A percentile compares a stretch with the other conserved stretches of the same genome.
These are phyloP conservation scores for Fraxinus quadrangulata DNA, from an alignment of 257 asterid genomes.

Conservation along the genomic window DNA sequence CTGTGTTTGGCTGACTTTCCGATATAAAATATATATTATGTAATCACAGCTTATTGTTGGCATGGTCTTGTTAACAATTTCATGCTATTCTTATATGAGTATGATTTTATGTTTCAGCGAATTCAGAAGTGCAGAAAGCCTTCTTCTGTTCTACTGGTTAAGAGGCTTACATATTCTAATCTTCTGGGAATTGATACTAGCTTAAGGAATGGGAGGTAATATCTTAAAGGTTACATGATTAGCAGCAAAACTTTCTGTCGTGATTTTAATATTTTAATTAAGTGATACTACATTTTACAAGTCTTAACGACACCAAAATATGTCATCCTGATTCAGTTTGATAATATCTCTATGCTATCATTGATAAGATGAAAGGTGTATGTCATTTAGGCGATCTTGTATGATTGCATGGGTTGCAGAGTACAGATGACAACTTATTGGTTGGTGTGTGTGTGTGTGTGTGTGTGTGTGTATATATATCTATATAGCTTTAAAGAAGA, in stretches of 20 bases:
- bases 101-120: conserved; percentile 54
- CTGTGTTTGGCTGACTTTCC: conserved; percentile 12
- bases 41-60: neutral
- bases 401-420: no score
- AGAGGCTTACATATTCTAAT: conserved; percentile 66
- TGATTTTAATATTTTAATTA: neutral
- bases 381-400: neutral
- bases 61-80: conserved; percentile 20
- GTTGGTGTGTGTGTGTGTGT: neutral
- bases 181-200: conserved; percentile 73
- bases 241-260: conserved; percentile 2
- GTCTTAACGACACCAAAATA: neutral
- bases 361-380: neutral
- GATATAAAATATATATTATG: neutral
- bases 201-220: conserved; percentile 83
- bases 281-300: neutral
- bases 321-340: neutral
- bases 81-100: conserved; percentile 19
- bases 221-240: conserved; percentile 18
- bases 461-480: no score
- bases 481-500: neutral
- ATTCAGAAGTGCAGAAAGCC: conserved; percentile 81
- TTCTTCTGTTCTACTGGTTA: conserved; percentile 67
- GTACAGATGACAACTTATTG: no score
- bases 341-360: neutral